Conservation (phyloP, 2,329 filamentous ascomycete genomes). For the Aurifilum marmelostoma region DNA sequence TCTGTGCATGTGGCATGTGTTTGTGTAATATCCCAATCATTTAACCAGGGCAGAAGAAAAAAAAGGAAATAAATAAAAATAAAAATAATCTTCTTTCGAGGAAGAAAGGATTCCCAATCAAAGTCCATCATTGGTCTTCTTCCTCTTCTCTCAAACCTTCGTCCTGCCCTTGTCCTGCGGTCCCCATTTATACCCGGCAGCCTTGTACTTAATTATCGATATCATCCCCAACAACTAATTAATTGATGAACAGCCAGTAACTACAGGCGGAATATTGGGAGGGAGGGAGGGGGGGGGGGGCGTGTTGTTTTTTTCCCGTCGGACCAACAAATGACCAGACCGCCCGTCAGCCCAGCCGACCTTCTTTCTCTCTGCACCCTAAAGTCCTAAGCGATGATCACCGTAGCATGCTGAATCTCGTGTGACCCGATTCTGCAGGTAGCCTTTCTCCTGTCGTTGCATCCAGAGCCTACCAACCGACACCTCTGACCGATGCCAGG, state of each 20-base stretch:
- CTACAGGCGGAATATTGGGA: too few relatives aligned
- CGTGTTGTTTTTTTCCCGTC: background rate
- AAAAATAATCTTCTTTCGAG: background rate
- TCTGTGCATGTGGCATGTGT: background rate
- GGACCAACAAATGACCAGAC: background rate
- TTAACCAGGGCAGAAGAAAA: background rate
- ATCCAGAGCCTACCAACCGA: background rate
- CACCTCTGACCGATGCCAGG: background rate
- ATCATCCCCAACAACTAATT: background rate
- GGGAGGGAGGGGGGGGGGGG: too few relatives aligned
- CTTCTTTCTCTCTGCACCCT: too few relatives aligned
- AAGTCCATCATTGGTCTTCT: background rate
- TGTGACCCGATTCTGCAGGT: slow-evolving; percentile 22
- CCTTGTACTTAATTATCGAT: background rate
- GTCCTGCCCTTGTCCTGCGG: background rate
- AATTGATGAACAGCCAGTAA: background rate
- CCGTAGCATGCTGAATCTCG: slow-evolving; percentile 17
- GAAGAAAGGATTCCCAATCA: background rate
- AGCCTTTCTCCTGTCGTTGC: slow-evolving; percentile 6
- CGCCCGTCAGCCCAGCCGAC: background rate
- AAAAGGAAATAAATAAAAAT: background rate
- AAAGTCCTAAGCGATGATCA: background rate
- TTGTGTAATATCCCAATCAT: background rate
- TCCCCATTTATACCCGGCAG: background rate
- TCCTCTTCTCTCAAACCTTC: background rate